A percentile compares a stretch with the other conserved stretches of the same genome.
phyloP scores from a whole-genome alignment of 1,284 basidiomycete genomes.

The Exobasidium cylindrosporum region DNA sequence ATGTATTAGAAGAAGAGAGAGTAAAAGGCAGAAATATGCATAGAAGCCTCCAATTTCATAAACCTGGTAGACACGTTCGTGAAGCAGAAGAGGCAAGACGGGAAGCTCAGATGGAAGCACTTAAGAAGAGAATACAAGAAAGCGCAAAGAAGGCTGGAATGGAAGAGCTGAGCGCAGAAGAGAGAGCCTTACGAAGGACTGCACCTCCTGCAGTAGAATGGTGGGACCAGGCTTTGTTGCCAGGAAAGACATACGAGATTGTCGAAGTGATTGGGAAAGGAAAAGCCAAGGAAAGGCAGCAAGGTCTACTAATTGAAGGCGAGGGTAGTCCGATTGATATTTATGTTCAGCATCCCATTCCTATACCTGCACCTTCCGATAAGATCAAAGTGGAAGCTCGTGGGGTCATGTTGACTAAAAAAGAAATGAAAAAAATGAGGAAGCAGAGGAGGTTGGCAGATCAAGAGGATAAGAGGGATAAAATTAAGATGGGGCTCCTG shows the following conservation, averaged over 20 bases:
- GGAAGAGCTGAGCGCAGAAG: conserved; percentile 82
- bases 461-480: conserved; percentile 88
- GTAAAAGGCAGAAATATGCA: conserved; percentile 40
- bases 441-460: conserved; percentile 82
- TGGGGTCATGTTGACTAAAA: conserved; percentile 51
- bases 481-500: conserved; percentile 90
- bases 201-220: conserved; percentile 88
- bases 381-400: conserved; percentile 66
- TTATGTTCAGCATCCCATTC: conserved; percentile 95
- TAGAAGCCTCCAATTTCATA: conserved; percentile 44
- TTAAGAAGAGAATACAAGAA: conserved; percentile 89
- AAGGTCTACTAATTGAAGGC: conserved; percentile 22
- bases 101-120: conserved; percentile 73
- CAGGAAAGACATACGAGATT: conserved; percentile 74
- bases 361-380: conserved; percentile 84
- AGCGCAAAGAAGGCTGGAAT: conserved; percentile 86
- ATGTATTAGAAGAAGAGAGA: conserved; percentile 14
- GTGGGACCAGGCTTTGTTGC: conserved; percentile 92
- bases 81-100: conserved; percentile 47
- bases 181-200: conserved; percentile 70
- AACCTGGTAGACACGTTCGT: conserved; percentile 43
- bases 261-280: conserved; percentile 61
- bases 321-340: conserved; percentile 76
- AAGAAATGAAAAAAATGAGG: conserved; percentile 96
- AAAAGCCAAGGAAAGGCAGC: conserved; percentile 19